Percentiles rank a stretch among this genome's conserved stretches.
Conservation (phyloP, 768 basidiomycete species). For the Artomyces pyxidatus region DNA sequence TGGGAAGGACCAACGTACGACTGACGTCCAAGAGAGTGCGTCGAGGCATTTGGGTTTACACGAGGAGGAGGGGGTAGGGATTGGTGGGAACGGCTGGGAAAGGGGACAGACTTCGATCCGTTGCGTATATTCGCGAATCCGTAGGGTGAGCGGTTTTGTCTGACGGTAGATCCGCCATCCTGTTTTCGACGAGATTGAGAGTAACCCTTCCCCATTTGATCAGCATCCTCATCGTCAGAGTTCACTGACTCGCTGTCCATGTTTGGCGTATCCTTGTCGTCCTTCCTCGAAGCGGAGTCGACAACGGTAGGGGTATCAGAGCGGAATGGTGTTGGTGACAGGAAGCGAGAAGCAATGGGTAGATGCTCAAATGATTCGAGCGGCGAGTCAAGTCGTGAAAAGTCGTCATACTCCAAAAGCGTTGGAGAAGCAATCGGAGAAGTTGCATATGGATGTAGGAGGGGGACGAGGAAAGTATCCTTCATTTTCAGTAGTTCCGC, state of each 20-base stretch:
- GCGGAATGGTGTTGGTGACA: conserved; percentile 52
- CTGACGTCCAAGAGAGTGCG: conserved; percentile 70
- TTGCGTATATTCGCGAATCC: conserved; percentile 38
- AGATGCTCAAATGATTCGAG: conserved; percentile 66
- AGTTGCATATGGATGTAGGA: conserved; percentile 77
- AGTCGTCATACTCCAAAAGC: conserved; percentile 62
- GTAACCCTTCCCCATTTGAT: conserved; percentile 40
- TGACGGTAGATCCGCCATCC: conserved; percentile 23
- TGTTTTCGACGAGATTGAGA: conserved; percentile 26
- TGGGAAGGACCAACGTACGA: conserved; percentile 39
- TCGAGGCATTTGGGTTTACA: conserved; percentile 47
- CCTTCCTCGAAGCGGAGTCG: conserved; percentile 25
- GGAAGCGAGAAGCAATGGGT: conserved; percentile 89
- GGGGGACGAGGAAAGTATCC: conserved; percentile 85
- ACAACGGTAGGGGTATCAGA: conserved; percentile 34
- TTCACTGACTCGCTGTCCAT: conserved; percentile 71
- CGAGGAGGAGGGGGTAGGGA: conserved; percentile 65
- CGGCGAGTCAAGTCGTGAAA: conserved; percentile 52
- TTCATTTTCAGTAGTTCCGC: conserved; percentile 86
- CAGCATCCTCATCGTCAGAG: conserved; percentile 62
- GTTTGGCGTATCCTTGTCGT: conserved; percentile 46
- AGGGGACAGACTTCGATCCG: conserved; percentile 52
- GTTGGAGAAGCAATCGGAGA: conserved; percentile 49
- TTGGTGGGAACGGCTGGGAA: conserved; percentile 73
- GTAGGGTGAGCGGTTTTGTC: conserved; percentile 75